Conservation (phyloP, 176 grass and related monocot species). For the Carex myosuroides region DNA sequence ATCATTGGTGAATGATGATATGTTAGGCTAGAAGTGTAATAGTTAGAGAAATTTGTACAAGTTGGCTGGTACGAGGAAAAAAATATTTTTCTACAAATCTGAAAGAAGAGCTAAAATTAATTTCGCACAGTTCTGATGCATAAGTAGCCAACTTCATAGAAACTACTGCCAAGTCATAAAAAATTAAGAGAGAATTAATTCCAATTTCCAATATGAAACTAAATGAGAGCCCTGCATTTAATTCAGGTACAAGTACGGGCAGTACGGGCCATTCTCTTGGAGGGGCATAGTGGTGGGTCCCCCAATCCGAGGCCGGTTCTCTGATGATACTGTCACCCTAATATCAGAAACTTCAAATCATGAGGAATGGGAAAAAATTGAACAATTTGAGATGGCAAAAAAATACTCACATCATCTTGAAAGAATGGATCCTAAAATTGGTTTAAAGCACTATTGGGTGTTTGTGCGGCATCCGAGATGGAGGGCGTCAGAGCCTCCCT, state of each 20-base stretch:
- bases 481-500: slow-evolving; percentile 64
- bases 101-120: background rate
- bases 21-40: background rate
- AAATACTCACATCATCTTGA: slow-evolving; percentile 59
- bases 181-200: background rate
- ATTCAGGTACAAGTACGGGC: slow-evolving; percentile 68
- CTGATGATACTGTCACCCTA: slow-evolving; percentile 80
- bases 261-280: slow-evolving; percentile 81
- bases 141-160: background rate
- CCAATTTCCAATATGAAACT: background rate
- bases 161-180: background rate
- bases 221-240: background rate
- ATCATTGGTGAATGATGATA: background rate
- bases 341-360: slow-evolving; percentile 55
- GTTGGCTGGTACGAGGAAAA: background rate
- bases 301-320: slow-evolving; percentile 84
- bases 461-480: slow-evolving; percentile 87
- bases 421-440: slow-evolving; percentile 32
- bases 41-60: background rate
- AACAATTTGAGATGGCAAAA: slow-evolving; percentile 78
- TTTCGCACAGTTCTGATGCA: background rate
- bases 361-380: slow-evolving; percentile 73
- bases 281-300: slow-evolving; percentile 85
- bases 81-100: background rate
- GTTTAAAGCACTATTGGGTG: slow-evolving; percentile 68